Percentiles rank a stretch among this genome's conserved stretches.
phyloP scores from a whole-genome alignment of 2,329 filamentous ascomycete species.

The Acephala macrosclerotiorum region DNA sequence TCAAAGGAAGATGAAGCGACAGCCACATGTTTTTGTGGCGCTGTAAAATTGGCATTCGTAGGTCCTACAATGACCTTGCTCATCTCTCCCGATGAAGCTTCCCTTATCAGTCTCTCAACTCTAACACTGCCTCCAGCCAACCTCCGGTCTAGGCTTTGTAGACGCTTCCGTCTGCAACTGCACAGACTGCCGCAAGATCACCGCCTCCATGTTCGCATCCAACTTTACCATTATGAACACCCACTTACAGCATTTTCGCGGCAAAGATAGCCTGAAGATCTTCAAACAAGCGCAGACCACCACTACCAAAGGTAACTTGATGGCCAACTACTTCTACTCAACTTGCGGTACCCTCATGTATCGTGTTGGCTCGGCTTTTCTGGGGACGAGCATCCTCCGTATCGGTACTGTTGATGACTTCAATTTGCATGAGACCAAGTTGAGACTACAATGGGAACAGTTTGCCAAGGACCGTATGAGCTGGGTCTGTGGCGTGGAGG shows the following conservation, averaged over 20 bases:
- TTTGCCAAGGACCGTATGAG: too few relatives aligned
- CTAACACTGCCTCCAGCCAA: too few relatives aligned
- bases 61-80: too few relatives aligned
- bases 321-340: constrained; percentile 69
- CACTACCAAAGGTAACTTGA: constrained; percentile 51
- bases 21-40: constrained; percentile 65
- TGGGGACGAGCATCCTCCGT: constrained; percentile 56
- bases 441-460: constrained; percentile 60
- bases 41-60: constrained; percentile 61
- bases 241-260: constrained; percentile 57
- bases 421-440: constrained; percentile 59
- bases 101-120: too few relatives aligned
- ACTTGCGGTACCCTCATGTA: constrained; percentile 69
- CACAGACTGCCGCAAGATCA: constrained; percentile 67
- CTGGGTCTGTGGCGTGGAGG: too few relatives aligned
- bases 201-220: constrained; percentile 66
- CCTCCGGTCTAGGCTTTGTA: constrained; percentile 52
- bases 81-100: too few relatives aligned
- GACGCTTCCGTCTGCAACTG: constrained; percentile 66
- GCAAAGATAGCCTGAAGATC: constrained; percentile 56
- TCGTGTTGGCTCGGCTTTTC: constrained; percentile 52
- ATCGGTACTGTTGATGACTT: constrained; percentile 71
- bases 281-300: constrained; percentile 57
- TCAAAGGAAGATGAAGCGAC: constrained; percentile 57
- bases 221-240: constrained; percentile 60